These are phyloP conservation scores for Penicillium sp. DNA, from an alignment of 2,329 filamentous ascomycete genomes.

Conservation along the genomic window DNA sequence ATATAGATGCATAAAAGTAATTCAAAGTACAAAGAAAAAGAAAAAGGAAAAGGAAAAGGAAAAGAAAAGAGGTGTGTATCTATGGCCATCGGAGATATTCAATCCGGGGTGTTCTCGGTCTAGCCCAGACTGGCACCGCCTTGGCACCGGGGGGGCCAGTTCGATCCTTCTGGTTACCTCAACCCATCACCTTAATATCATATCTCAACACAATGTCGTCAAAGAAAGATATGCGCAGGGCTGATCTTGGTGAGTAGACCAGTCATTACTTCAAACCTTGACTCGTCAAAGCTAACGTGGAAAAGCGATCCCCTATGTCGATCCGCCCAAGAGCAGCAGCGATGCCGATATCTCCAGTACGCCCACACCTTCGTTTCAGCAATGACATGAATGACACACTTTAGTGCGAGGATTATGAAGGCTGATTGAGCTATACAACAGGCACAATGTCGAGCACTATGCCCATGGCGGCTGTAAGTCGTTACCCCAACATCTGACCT, in stretches of 20 bases:
- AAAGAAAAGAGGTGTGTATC: neutral
- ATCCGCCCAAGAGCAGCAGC: conserved; percentile 64
- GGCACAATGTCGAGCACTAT: conserved; percentile 71
- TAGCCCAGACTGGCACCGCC: conserved; percentile 9
- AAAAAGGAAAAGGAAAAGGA: neutral
- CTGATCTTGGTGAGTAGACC: conserved; percentile 63
- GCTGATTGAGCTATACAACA: conserved; percentile 29
- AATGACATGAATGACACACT: neutral
- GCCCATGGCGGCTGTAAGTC: conserved; percentile 78
- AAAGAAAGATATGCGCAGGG: conserved; percentile 73
- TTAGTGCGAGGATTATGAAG: neutral
- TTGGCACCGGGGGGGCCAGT: conserved; percentile 2
- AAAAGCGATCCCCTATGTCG: conserved; percentile 82
- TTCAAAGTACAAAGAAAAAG: neutral
- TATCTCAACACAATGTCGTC: conserved; percentile 54
- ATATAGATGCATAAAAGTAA: neutral
- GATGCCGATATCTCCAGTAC: conserved; percentile 69
- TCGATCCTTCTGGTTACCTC: conserved; percentile 10
- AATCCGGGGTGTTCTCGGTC: conserved; percentile 9
- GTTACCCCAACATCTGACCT: conserved; percentile 28
- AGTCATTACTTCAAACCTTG: neutral
- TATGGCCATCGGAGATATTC: conserved; percentile 4
- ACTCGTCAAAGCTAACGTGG: conserved; percentile 1
- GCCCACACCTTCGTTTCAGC: conserved; percentile 38
- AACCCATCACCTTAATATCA: conserved; percentile 4